Evolutionary conservation across 106 monocot genomes (phyloP).

Genomic region (Allium cepa): DNA sequence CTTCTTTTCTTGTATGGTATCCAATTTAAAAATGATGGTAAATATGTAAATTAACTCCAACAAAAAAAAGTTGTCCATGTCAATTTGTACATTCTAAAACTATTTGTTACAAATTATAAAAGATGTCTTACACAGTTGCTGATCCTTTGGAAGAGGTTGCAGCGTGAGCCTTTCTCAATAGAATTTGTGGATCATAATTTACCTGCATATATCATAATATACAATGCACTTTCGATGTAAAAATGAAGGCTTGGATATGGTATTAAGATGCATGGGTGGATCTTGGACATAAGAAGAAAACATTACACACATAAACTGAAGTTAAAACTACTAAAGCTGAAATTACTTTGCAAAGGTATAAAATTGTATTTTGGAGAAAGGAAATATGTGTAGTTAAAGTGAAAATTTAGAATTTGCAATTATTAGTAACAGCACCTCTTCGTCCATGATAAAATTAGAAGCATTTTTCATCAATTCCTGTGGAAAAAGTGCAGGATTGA

Average conservation of each 20-base stretch:
- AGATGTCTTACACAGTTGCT: slow-evolving; percentile 66
- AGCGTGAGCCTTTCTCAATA: slow-evolving; percentile 78
- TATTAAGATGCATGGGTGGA: background rate
- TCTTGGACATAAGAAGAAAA: background rate
- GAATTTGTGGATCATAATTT: slow-evolving; percentile 65
- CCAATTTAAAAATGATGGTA: too few relatives aligned
- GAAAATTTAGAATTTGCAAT: too few relatives aligned
- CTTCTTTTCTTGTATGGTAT: too few relatives aligned
- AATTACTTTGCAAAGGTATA: background rate
- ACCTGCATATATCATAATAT: slow-evolving; percentile 23
- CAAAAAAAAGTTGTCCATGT: too few relatives aligned
- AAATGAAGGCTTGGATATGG: background rate
- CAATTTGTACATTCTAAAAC: too few relatives aligned
- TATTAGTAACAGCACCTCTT: slow-evolving; percentile 45
- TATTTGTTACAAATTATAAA: too few relatives aligned
- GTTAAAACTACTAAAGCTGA: background rate
- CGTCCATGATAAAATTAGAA: slow-evolving; percentile 48
- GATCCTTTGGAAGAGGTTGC: slow-evolving; percentile 81
- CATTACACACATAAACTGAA: background rate
- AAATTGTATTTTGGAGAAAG: background rate
- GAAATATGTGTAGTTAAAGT: background rate
- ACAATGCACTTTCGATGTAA: background rate
- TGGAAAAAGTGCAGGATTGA: slow-evolving; percentile 87
- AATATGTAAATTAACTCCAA: too few relatives aligned
- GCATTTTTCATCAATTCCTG: slow-evolving; percentile 71